Conservation (phyloP, 1,284 basidiomycete species). For the Malassezia psittaci region DNA sequence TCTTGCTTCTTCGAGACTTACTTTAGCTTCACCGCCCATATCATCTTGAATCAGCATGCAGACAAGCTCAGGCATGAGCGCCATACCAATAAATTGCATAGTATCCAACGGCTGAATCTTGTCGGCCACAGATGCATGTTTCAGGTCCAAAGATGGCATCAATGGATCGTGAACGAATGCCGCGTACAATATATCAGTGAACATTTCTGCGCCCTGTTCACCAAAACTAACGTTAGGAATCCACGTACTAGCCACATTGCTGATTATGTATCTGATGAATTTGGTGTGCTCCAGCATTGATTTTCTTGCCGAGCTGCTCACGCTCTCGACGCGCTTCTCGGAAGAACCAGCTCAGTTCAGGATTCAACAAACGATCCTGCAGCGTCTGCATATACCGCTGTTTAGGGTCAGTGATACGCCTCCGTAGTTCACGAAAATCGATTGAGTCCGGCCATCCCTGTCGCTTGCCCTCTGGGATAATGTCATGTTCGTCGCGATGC, state of each 20-base stretch:
- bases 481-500: slow-evolving; percentile 14
- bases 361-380: slow-evolving; percentile 6
- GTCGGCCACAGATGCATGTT: background rate
- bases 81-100: slow-evolving; percentile 3
- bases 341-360: slow-evolving; percentile 13
- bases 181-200: slow-evolving; percentile 7
- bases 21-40: slow-evolving; percentile 3
- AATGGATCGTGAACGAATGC: slow-evolving; percentile 14
- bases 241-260: slow-evolving; percentile 14
- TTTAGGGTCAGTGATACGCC: slow-evolving; percentile 6
- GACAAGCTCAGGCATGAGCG: slow-evolving; percentile 14
- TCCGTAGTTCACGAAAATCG: slow-evolving; percentile 6
- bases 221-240: slow-evolving; percentile 8
- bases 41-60: slow-evolving; percentile 18
- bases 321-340: background rate
- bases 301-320: background rate
- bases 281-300: background rate
- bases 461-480: slow-evolving; percentile 8
- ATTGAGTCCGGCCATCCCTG: slow-evolving; percentile 8
- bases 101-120: slow-evolving; percentile 9
- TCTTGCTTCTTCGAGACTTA: slow-evolving; percentile 1
- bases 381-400: slow-evolving; percentile 12
- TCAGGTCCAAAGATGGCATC: slow-evolving; percentile 10
- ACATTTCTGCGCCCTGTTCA: slow-evolving; percentile 14
- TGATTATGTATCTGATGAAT: slow-evolving; percentile 11